Evolutionary conservation across 1,284 basidiomycete species (phyloP), one percentile per base, ranked within the genome.

Genomic region (Boletus mariae): DNA sequence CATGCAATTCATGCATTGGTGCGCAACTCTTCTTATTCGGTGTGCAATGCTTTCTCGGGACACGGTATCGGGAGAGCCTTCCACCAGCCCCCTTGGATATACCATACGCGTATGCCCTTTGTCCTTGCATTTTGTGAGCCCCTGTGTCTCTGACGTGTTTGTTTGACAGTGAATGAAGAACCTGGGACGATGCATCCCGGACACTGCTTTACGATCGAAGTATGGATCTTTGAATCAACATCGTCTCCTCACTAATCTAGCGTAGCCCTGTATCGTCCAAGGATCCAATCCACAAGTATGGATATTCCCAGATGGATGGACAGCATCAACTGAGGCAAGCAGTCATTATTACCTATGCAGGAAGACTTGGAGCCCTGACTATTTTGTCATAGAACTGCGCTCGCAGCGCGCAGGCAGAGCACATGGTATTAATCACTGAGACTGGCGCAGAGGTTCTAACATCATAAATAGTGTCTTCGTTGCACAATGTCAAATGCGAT

Each of bases 231-330:
- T 4, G 26, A 31, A 10, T 25, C 38, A 15, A 17, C 8, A 25
- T 6, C 6, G 5, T 31, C 25, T 15, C 43, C 37, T 23, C 10
- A 41, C 41, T 45, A 15, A 47, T 32, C 41, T 34, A 15, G 20
- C 37, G 5, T 55, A 94, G 84, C 92, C 92, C 5, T 79, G 79
- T 43, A 74, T 95, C 25, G 78, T 94, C 5, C 87, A 92, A 71
- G 92, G 92, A 5, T 70, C 69, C 1, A 76, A 87, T 52, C 76
- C 88, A 0, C 69, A 72, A 17, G 82, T 82, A 0, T 87, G 84
- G 79, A 80, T 91, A 54, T 94, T 90, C 68, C 90, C 89, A 3
- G 92, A 94, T 65, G 91, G 89, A 29, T 94, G 92, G 92, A 93
- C 91, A 3, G 83, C 86, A 34, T 86, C 88, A 1, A 92, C 92